Evolutionary conservation across 2,329 filamentous ascomycete genomes (phyloP).

Genomic region (Scytalidium sp.): DNA sequence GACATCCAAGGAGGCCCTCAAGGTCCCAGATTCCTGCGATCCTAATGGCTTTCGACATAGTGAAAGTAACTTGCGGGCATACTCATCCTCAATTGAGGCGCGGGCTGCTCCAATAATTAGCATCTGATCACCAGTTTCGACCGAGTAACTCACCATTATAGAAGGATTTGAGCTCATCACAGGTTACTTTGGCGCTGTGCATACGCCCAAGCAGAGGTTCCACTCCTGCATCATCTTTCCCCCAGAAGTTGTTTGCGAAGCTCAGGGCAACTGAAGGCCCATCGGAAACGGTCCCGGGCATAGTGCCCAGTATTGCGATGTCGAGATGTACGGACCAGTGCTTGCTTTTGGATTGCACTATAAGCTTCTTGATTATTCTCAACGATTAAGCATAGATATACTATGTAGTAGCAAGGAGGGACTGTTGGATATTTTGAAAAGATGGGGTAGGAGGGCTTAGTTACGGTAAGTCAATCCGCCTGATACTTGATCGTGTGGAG

Average conservation of each 20-base stretch:
- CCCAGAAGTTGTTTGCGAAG: slow-evolving; percentile 99
- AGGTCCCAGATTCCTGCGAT: slow-evolving; percentile 79
- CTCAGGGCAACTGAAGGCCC: slow-evolving; percentile 33
- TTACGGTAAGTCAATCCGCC: background rate
- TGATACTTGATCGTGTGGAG: background rate
- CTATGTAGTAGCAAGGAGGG: background rate
- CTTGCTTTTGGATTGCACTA: background rate
- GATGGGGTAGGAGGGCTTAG: slow-evolving; percentile 9
- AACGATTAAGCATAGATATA: background rate
- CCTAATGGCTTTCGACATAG: slow-evolving; percentile 87
- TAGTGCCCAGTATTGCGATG: slow-evolving; percentile 12
- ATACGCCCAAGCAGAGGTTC: slow-evolving; percentile 88
- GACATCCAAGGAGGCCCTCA: slow-evolving; percentile 82
- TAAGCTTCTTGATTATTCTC: background rate
- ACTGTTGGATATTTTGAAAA: slow-evolving; percentile 4
- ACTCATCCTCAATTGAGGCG: slow-evolving; percentile 94
- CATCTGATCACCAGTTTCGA: background rate
- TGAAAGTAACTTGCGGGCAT: slow-evolving; percentile 81
- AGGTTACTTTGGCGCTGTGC: slow-evolving; percentile 90
- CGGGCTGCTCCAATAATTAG: slow-evolving; percentile 55
- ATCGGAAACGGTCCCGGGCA: slow-evolving; percentile 29
- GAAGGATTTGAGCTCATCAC: slow-evolving; percentile 89
- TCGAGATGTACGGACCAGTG: background rate
- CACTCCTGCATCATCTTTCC: slow-evolving; percentile 96
- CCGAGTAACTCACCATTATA: slow-evolving; percentile 63